Evolutionary conservation across 23 red algal genomes (phyloP).

Genomic region (Cyanidium caldarium): DNA sequence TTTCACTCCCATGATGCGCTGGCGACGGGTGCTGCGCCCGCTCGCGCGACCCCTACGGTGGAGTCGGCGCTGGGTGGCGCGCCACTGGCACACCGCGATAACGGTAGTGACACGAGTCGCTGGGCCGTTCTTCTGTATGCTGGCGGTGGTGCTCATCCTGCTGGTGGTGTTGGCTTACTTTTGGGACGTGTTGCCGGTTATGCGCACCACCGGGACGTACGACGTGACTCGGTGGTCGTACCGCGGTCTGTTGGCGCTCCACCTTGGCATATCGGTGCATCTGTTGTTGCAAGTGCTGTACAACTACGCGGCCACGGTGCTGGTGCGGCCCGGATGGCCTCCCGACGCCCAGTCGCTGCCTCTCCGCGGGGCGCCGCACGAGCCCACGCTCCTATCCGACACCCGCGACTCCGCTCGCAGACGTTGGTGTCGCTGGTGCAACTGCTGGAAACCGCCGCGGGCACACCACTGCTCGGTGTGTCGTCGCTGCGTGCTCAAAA

Average conservation of each 20-base stretch:
- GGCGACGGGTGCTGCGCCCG: too few species aligned
- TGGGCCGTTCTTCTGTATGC: not conserved
- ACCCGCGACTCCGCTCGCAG: not conserved
- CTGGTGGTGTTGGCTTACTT: not conserved
- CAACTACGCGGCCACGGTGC: not conserved
- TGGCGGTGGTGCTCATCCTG: not conserved
- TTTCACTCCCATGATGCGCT: too few species aligned
- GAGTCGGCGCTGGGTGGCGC: too few species aligned
- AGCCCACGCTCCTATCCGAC: too few species aligned
- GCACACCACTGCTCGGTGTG: constrained; percentile 83
- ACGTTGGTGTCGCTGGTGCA: not conserved
- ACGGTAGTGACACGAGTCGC: too few species aligned
- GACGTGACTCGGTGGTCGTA: too few species aligned
- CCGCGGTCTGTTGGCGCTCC: not conserved
- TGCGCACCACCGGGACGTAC: not conserved
- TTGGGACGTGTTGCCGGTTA: not conserved
- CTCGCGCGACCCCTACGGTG: too few species aligned
- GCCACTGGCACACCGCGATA: too few species aligned
- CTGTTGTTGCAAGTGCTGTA: not conserved
- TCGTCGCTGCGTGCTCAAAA: constrained; percentile 59
- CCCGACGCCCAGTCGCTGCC: not conserved
- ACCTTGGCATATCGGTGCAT: not conserved
- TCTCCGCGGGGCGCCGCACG: too few species aligned
- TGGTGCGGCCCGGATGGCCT: not conserved
- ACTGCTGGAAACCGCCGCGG: constrained; percentile 56